These are phyloP conservation scores for Lyophyllum semitale DNA, from an alignment of 768 basidiomycete genomes.

Conservation along the genomic window DNA sequence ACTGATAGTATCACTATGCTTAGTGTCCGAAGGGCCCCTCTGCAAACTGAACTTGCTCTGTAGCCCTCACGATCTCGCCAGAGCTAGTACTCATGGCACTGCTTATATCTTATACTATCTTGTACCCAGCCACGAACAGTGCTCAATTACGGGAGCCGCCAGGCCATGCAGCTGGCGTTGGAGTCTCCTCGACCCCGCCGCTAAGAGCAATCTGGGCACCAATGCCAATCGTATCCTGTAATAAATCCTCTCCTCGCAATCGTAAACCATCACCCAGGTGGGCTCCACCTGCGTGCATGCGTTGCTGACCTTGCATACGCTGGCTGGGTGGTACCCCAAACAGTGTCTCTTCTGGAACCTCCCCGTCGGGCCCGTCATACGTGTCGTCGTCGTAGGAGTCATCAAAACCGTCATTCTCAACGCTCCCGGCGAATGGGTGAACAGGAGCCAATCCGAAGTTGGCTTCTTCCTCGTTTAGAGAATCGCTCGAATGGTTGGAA, in stretches of 20 bases:
- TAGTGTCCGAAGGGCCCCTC: no score
- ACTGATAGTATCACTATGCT: no score
- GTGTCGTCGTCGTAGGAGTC: slow-evolving; percentile 58
- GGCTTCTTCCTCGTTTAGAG: slow-evolving; percentile 49
- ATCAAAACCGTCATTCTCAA: slow-evolving; percentile 46
- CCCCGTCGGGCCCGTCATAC: slow-evolving; percentile 45
- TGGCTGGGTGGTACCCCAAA: slow-evolving; percentile 68
- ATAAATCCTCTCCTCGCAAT: slow-evolving; percentile 63
- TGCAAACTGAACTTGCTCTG: no score
- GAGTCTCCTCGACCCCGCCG: slow-evolving; percentile 62
- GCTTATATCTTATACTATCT: no score
- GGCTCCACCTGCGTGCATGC: slow-evolving; percentile 16
- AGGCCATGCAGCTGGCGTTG: slow-evolving; percentile 51
- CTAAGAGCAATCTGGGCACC: slow-evolving; percentile 50
- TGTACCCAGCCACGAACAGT: background rate
- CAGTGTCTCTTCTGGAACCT: slow-evolving; percentile 62
- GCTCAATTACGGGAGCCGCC: background rate
- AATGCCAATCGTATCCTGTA: slow-evolving; percentile 66
- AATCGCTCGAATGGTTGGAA: slow-evolving; percentile 61
- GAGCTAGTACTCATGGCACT: no score
- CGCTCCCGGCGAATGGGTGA: slow-evolving; percentile 59
- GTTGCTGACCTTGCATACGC: slow-evolving; percentile 30
- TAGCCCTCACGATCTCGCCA: no score
- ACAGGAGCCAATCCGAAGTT: slow-evolving; percentile 42
- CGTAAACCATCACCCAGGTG: slow-evolving; percentile 38